phyloP scores from a whole-genome alignment of 495 filamentous ascomycete species.

The Trichoderma parareesei region DNA sequence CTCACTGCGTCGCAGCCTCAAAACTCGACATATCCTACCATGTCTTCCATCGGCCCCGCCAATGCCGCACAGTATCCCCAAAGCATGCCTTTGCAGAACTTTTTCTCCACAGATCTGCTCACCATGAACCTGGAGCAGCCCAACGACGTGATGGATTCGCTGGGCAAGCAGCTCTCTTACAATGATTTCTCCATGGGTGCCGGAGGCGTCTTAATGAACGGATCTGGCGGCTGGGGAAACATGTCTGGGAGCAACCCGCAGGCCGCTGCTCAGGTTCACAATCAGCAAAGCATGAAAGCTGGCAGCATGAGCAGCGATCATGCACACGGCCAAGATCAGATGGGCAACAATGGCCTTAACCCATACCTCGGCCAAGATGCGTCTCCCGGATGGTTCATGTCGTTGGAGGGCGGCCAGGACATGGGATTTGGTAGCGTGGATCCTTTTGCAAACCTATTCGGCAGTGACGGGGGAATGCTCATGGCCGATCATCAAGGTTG shows the following conservation, averaged over 20 bases:
- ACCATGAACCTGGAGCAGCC: conserved; percentile 35
- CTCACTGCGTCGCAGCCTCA: conserved; percentile 30
- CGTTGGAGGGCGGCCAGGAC: neutral
- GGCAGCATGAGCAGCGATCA: conserved; percentile 12
- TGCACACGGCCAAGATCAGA: conserved; percentile 14
- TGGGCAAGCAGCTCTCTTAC: conserved; percentile 73
- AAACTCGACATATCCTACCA: conserved; percentile 31
- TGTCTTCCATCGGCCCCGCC: conserved; percentile 40
- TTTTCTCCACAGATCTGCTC: conserved; percentile 41
- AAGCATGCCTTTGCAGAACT: conserved; percentile 26
- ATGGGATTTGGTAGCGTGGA: conserved; percentile 2
- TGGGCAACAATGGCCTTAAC: neutral
- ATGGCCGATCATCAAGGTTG: conserved; percentile 1
- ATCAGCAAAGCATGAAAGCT: neutral
- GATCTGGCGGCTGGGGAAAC: conserved; percentile 11
- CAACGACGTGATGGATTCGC: conserved; percentile 43
- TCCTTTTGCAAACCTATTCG: neutral
- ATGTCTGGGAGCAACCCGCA: conserved; percentile 3
- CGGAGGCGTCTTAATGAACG: conserved; percentile 18
- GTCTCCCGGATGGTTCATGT: neutral
- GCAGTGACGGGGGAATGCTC: conserved; percentile 1
- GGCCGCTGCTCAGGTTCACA: conserved; percentile 1
- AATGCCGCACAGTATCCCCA: conserved; percentile 31
- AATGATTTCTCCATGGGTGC: conserved; percentile 63
- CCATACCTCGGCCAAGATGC: neutral